These are phyloP conservation scores for Triadica sebifera DNA, from an alignment of 345 rosid species.

Conservation along the genomic window DNA sequence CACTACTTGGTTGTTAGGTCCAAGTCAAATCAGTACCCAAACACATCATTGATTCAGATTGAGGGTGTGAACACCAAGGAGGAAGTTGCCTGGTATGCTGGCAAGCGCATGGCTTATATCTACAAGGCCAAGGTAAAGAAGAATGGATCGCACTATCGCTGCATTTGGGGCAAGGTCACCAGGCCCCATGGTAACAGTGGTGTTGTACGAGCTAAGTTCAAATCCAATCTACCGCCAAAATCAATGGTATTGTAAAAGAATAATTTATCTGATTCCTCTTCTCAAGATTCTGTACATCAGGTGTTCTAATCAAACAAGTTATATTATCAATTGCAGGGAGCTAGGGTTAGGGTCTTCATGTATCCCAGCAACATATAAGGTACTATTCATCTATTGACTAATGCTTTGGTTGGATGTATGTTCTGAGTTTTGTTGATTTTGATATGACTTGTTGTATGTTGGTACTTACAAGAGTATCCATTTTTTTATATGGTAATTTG, in stretches of 20 bases:
- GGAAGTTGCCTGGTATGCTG: slow-evolving; percentile 24
- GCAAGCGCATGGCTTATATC: slow-evolving; percentile 26
- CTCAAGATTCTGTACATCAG: background rate
- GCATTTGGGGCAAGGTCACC: slow-evolving; percentile 43
- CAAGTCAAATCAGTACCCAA: slow-evolving; percentile 30
- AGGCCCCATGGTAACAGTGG: slow-evolving; percentile 77
- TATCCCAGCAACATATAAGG: slow-evolving; percentile 26
- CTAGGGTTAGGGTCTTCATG: slow-evolving; percentile 22
- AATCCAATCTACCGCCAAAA: slow-evolving; percentile 65
- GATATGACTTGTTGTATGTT: background rate
- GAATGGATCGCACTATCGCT: slow-evolving; percentile 24
- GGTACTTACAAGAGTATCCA: background rate
- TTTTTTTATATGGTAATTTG: background rate
- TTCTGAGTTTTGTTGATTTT: background rate
- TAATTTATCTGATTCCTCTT: no score
- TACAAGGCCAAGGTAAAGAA: slow-evolving; percentile 31
- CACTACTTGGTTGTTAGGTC: slow-evolving; percentile 9
- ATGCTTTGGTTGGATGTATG: background rate
- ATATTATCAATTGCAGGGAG: slow-evolving; percentile 2
- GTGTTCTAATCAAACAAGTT: background rate
- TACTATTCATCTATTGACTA: background rate
- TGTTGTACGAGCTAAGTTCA: slow-evolving; percentile 68
- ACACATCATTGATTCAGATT: slow-evolving; percentile 25
- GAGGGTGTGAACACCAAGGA: slow-evolving; percentile 32
- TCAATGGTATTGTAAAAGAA: slow-evolving; percentile 45